These are phyloP conservation scores for Entomortierella beljakovae DNA, from an alignment of 192 early-diverging fungal species.

Conservation along the genomic window DNA sequence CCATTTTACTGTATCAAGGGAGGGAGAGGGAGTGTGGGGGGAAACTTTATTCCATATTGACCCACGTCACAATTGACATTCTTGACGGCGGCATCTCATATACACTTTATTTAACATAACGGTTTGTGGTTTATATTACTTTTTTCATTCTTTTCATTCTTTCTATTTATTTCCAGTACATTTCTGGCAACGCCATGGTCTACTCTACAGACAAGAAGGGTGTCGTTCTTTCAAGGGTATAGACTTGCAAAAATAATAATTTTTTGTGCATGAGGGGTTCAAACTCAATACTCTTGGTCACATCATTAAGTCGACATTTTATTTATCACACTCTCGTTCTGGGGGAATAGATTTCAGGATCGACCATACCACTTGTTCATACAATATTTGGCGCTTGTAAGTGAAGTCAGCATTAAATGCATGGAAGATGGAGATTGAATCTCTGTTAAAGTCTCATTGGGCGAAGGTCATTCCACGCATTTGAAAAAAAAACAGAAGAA, in stretches of 20 bases:
- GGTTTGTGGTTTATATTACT: background rate
- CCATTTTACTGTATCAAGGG: no score
- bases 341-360: slow-evolving; percentile 37
- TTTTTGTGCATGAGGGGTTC: background rate
- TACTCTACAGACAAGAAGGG: slow-evolving; percentile 45
- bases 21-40: no score
- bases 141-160: background rate
- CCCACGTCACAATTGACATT: no score
- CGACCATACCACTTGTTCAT: slow-evolving; percentile 29
- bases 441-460: no score
- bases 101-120: no score
- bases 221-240: slow-evolving; percentile 49
- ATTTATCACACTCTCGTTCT: background rate
- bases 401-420: background rate
- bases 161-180: background rate
- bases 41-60: no score
- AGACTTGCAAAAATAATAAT: background rate
- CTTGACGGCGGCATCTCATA: no score
- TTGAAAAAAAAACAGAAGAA: no score
- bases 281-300: background rate
- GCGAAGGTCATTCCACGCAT: no score
- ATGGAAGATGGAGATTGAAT: background rate
- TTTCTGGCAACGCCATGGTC: slow-evolving; percentile 19
- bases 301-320: no score
- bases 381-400: slow-evolving; percentile 51